Evolutionary conservation across 164 flowering plant genomes (phyloP).

Genomic region (Stephania yunnanensis): DNA sequence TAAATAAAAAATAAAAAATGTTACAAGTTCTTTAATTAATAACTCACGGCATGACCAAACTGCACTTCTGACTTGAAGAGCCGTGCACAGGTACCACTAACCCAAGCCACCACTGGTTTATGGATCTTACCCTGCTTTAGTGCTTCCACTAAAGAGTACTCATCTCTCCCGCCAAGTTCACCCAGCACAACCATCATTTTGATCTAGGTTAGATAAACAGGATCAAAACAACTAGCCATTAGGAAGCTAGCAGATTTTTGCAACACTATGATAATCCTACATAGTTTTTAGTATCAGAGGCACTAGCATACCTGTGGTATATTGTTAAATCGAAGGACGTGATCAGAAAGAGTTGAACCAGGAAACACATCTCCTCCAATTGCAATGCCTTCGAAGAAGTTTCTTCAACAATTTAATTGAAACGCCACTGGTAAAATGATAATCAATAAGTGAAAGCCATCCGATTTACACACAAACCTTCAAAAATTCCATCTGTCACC

Average conservation of each 20-base stretch:
- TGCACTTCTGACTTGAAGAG: slow-evolving; percentile 99
- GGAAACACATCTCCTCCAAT: slow-evolving; percentile 99
- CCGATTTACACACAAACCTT: slow-evolving; percentile 42
- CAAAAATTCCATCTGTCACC: slow-evolving; percentile 97
- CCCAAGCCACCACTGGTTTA: slow-evolving; percentile 99
- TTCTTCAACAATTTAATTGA: not conserved
- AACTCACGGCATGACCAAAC: slow-evolving; percentile 97
- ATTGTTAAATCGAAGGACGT: slow-evolving; percentile 89
- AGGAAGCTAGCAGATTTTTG: not conserved
- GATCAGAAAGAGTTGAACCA: slow-evolving; percentile 97
- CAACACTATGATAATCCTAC: not conserved
- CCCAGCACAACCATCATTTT: slow-evolving; percentile 99
- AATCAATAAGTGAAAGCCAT: not conserved
- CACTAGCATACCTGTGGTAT: slow-evolving; percentile 73
- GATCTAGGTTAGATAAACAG: slow-evolving; percentile 37
- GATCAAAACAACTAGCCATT: not conserved
- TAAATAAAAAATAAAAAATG: not conserved
- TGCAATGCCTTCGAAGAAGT: slow-evolving; percentile 65
- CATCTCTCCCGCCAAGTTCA: slow-evolving; percentile 98
- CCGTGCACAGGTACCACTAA: slow-evolving; percentile 97
- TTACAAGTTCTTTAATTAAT: not conserved
- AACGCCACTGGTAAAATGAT: not conserved
- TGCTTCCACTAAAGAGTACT: slow-evolving; percentile 97
- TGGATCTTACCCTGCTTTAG: slow-evolving; percentile 83
- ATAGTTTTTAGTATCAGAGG: not conserved